Conservation (phyloP, 306 rosid species). For the Vigna radiata region DNA sequence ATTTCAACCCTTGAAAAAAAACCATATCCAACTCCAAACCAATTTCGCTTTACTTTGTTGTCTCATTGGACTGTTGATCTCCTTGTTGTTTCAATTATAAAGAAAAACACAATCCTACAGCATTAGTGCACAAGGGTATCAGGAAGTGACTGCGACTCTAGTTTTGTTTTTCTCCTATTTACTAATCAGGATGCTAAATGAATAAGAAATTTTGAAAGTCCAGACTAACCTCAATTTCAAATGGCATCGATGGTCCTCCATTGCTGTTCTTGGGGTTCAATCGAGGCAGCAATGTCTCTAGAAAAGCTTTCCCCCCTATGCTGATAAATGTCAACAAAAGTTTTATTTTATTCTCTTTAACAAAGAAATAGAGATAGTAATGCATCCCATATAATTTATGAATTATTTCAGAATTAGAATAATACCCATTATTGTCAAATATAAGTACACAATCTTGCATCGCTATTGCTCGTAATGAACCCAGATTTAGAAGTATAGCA, state of each 20-base stretch:
- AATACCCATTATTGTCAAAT: conserved; percentile 86
- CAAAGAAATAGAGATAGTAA: conserved; percentile 14
- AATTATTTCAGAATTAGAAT: conserved; percentile 40
- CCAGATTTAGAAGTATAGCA: conserved; percentile 93
- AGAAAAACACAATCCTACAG: conserved; percentile 11
- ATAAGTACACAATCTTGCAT: conserved; percentile 85
- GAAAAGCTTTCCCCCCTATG: conserved; percentile 92
- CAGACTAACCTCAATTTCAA: conserved; percentile 87
- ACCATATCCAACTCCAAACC: neutral
- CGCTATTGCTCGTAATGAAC: conserved; percentile 95
- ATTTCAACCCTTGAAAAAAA: conserved; percentile 27
- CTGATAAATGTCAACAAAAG: conserved; percentile 56
- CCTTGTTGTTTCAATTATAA: neutral
- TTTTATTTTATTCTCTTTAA: conserved; percentile 29
- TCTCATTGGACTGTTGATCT: conserved; percentile 1
- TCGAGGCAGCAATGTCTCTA: conserved; percentile 82
- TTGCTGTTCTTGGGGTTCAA: conserved; percentile 77
- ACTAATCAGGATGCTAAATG: conserved; percentile 26
- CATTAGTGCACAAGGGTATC: conserved; percentile 15
- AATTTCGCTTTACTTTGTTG: conserved; percentile 9
- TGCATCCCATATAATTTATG: conserved; percentile 34
- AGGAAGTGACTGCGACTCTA: conserved; percentile 31
- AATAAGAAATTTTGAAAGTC: conserved; percentile 29
- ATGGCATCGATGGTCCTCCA: conserved; percentile 95
- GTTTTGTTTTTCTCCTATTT: conserved; percentile 11